Evolutionary conservation across 2,329 filamentous ascomycete genomes (phyloP).

Genomic region (Apiospora malaysiana): DNA sequence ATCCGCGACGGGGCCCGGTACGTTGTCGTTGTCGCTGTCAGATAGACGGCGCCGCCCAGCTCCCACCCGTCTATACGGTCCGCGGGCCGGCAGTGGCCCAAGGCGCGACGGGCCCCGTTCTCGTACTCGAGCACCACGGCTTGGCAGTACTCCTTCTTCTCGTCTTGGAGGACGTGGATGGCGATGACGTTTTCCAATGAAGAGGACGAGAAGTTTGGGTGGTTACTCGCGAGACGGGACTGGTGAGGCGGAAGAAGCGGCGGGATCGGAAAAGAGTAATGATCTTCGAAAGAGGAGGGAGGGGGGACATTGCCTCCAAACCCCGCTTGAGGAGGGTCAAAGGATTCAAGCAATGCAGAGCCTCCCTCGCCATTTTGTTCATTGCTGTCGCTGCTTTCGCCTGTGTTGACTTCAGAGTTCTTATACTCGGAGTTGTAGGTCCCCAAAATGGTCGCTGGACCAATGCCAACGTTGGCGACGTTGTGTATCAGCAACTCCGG

Average conservation of each 20-base stretch:
- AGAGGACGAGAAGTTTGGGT: not conserved
- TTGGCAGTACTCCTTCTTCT: not conserved
- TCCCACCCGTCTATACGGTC: too few species aligned
- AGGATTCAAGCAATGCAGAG: too few species aligned
- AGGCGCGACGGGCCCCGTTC: constrained; percentile 21
- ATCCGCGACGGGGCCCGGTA: not conserved
- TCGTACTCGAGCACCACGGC: constrained; percentile 20
- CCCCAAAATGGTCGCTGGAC: constrained; percentile 8
- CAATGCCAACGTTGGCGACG: not conserved
- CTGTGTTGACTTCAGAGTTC: too few species aligned
- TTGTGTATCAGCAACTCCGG: constrained; percentile 20
- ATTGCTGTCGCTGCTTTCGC: too few species aligned
- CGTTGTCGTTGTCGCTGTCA: not conserved
- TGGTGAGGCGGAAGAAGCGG: too few species aligned
- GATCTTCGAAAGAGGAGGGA: too few species aligned
- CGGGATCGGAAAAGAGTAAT: too few species aligned
- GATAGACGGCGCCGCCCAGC: too few species aligned
- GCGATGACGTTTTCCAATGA: not conserved
- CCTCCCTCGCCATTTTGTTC: too few species aligned
- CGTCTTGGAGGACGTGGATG: not conserved
- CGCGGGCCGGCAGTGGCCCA: constrained; percentile 19
- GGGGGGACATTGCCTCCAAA: too few species aligned
- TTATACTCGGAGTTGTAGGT: not conserved
- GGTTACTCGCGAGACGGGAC: too few species aligned
- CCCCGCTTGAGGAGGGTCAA: too few species aligned